Evolutionary conservation across 192 early-diverging fungal species (phyloP), one percentile per base, ranked within the genome.

Genomic region (Linnemannia schmuckeri): DNA sequence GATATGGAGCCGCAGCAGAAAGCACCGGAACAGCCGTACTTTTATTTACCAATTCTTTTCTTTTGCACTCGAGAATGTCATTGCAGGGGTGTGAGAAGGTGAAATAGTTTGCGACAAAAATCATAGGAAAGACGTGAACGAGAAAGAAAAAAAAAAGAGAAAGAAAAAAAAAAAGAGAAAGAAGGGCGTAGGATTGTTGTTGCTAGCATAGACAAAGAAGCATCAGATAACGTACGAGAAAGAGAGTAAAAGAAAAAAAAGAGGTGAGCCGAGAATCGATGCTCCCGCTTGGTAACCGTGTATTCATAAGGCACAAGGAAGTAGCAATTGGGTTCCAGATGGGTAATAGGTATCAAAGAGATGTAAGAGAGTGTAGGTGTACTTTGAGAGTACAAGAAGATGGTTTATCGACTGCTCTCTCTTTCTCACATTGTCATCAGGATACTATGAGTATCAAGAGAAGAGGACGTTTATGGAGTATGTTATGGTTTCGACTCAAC

Each of bases 1-100:
- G 49, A 75, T 52, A 68, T 76, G 74, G 81, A 72, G 81, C 81
- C 81, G 74, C 81, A 82, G 75, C 81, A 76, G 55, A 57, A 70
- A 30, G 42, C 24, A 70, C 30, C 72, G 74, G 66, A 74, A 57
- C 74, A 18, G 68, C 35, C 55, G 81, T 75, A 76, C 33, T 61
- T 76, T 61, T 79, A 10, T 57, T 10, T 49, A 6, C 46, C 0
- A 69, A 2, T 0, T 38, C 27, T 47, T 24, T 55, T 55, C 18
- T 6, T n/a, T 75, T 76, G 74, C 27, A 24, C 18, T 8, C 42
- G 42, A 10, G 30, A 30, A 30, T 54, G n/a, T 49, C 47, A 49
- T 63, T 63, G 57, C 3, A 57, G 54, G 22, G 55, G 55, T 24
- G 61, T 27, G 61, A 33, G 10, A 52, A 27, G 61, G 10, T 12